These are phyloP conservation scores for Incumbomyces delicatus DNA, from an alignment of 2,329 filamentous ascomycete species.

Conservation along the genomic window DNA sequence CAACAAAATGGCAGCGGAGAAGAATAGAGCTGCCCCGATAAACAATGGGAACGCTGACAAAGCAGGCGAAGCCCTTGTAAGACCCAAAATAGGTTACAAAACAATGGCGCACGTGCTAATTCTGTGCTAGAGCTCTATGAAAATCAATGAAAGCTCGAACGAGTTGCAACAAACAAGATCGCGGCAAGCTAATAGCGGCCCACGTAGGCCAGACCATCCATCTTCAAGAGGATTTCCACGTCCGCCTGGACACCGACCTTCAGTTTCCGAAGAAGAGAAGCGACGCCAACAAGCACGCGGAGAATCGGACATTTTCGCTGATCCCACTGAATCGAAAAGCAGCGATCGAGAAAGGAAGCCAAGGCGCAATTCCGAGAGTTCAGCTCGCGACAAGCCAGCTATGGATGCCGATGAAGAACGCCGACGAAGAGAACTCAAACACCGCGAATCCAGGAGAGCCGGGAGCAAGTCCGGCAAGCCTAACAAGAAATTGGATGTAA, in stretches of 20 bases:
- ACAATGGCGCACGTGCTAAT: neutral
- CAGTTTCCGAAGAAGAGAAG: conserved; percentile 26
- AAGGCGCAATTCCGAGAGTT: conserved; percentile 56
- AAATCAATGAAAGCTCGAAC: conserved; percentile 1
- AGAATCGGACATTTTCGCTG: conserved; percentile 40
- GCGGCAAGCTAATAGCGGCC: conserved; percentile 50
- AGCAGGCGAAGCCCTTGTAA: conserved; percentile 15
- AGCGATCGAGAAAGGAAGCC: conserved; percentile 35
- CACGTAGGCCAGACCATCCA: conserved; percentile 16
- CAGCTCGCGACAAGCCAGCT: conserved; percentile 44
- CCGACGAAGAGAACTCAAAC: conserved; percentile 39
- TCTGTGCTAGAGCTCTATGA: conserved; percentile 12
- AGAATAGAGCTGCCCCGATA: conserved; percentile 8
- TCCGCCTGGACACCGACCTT: conserved; percentile 22
- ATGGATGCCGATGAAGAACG: conserved; percentile 40
- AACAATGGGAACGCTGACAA: conserved; percentile 10
- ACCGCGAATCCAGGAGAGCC: conserved; percentile 35
- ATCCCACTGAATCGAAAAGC: conserved; percentile 29
- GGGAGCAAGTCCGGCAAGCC: conserved; percentile 31
- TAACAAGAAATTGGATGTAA: conserved; percentile 59
- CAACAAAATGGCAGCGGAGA: neutral
- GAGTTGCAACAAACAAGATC: conserved; percentile 15
- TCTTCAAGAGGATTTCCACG: conserved; percentile 19
- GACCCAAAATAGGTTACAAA: neutral
- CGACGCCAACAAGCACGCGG: conserved; percentile 22